Conservation (phyloP, 305 asterid genomes). For the Fraxinus nigra region DNA sequence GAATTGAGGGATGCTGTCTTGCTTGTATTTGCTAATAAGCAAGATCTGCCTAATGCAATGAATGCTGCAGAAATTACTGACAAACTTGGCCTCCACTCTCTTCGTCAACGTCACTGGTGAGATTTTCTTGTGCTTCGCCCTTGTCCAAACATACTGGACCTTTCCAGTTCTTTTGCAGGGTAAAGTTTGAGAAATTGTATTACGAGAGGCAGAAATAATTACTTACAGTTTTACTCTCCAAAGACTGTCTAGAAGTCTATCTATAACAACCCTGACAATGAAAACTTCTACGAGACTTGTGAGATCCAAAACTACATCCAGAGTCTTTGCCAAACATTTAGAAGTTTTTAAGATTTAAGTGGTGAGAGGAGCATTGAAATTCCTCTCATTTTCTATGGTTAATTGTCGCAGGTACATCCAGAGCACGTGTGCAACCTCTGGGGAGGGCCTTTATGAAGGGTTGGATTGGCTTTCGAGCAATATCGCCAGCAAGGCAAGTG, state of each 20-base stretch:
- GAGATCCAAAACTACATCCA: neutral
- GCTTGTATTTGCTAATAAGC: constrained; percentile 14
- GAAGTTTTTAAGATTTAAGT: neutral
- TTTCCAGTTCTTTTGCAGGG: neutral
- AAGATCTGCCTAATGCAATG: constrained; percentile 14
- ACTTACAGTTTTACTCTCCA: neutral
- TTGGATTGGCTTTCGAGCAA: constrained; percentile 7
- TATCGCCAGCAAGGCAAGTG: constrained; percentile 6
- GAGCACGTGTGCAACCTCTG: neutral
- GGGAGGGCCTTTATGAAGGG: constrained; percentile 14
- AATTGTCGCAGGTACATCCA: neutral
- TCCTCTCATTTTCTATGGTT: neutral
- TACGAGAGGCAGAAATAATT: neutral
- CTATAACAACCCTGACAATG: neutral
- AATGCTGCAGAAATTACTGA: neutral
- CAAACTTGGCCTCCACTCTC: neutral
- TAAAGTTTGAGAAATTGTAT: neutral
- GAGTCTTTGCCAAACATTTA: neutral
- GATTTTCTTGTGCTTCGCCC: neutral
- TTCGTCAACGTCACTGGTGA: constrained; percentile 5
- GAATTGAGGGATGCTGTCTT: constrained; percentile 12
- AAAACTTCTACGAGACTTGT: neutral
- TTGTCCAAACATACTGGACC: neutral
- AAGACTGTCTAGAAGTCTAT: neutral
- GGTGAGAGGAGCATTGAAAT: neutral